Percentiles rank a stretch among this genome's conserved stretches.
Evolutionary conservation across 1,284 basidiomycete species (phyloP).

Genomic region (Ustilago sp.): DNA sequence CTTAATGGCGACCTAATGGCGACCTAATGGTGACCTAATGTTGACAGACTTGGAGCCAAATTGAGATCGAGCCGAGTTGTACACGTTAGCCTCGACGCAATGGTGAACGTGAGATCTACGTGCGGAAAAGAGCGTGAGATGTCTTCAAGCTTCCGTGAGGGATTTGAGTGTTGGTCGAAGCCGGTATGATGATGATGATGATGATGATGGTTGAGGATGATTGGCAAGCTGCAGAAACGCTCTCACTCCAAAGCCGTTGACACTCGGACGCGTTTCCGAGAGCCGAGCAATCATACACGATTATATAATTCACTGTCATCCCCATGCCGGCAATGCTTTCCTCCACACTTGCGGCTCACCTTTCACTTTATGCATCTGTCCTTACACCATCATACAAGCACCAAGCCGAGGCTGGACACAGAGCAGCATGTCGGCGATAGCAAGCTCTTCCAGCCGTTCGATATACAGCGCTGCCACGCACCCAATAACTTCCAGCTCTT

Average conservation of each 20-base stretch:
- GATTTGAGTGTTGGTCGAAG: background rate
- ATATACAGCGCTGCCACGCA: background rate
- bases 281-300: conserved; percentile 12
- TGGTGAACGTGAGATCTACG: too few relatives aligned
- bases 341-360: conserved; percentile 13
- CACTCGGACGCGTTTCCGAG: conserved; percentile 25
- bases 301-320: conserved; percentile 24
- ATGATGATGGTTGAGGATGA: conserved; percentile 5
- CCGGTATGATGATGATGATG: conserved; percentile 5
- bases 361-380: background rate
- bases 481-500: background rate
- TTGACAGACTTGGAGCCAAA: too few relatives aligned
- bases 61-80: too few relatives aligned
- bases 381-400: background rate
- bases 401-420: background rate
- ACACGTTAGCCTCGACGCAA: too few relatives aligned
- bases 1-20: too few relatives aligned
- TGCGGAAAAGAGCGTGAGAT: background rate
- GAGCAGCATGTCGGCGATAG: conserved; percentile 9
- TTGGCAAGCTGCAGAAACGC: conserved; percentile 27
- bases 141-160: background rate
- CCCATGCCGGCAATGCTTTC: background rate
- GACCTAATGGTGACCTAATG: too few relatives aligned
- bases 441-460: background rate
- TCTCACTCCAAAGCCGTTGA: background rate